A percentile compares a stretch with the other conserved stretches of the same genome.
phyloP scores from a whole-genome alignment of 139 green algal species.

The Micractinium sp. region DNA sequence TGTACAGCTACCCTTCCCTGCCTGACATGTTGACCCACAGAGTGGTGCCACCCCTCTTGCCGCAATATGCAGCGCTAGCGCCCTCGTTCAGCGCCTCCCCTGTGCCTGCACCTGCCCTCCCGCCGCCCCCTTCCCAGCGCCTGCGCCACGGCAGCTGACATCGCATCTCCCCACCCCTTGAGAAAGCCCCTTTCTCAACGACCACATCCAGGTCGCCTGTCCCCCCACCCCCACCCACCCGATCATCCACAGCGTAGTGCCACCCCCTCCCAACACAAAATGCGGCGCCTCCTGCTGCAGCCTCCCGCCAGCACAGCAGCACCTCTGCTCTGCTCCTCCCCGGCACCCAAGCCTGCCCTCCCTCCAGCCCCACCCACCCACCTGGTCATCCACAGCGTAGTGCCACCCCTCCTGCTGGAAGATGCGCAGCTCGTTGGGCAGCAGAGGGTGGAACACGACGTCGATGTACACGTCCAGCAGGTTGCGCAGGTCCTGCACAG shows the following conservation, averaged over 20 bases:
- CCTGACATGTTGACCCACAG: constrained; percentile 73
- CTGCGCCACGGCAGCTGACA: too few species aligned
- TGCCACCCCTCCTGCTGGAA: constrained; percentile 92
- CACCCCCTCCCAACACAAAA: constrained; percentile 91
- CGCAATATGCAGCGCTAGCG: constrained; percentile 89
- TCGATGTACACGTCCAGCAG: constrained; percentile 98
- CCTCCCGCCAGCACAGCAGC: too few species aligned
- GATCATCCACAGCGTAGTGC: constrained; percentile 74
- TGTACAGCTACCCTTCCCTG: too few species aligned
- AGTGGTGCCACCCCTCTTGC: constrained; percentile 87
- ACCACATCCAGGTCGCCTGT: too few species aligned
- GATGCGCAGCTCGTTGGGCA: constrained; percentile 85
- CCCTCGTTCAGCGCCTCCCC: too few species aligned
- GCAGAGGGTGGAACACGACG: constrained; percentile 90
- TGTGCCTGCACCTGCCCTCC: too few species aligned
- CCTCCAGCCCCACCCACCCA: constrained; percentile 42
- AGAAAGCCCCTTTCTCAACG: too few species aligned
- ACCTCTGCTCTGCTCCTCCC: too few species aligned
- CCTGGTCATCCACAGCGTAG: constrained; percentile 77
- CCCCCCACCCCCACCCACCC: constrained; percentile 51
- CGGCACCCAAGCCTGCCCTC: too few species aligned
- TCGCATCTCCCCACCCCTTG: too few species aligned
- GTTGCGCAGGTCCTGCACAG: constrained; percentile 95
- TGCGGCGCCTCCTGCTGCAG: constrained; percentile 46
- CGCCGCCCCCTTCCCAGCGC: too few species aligned